phyloP scores from a whole-genome alignment of 2,329 filamentous ascomycete species.

The Byssochlamys sp. region DNA sequence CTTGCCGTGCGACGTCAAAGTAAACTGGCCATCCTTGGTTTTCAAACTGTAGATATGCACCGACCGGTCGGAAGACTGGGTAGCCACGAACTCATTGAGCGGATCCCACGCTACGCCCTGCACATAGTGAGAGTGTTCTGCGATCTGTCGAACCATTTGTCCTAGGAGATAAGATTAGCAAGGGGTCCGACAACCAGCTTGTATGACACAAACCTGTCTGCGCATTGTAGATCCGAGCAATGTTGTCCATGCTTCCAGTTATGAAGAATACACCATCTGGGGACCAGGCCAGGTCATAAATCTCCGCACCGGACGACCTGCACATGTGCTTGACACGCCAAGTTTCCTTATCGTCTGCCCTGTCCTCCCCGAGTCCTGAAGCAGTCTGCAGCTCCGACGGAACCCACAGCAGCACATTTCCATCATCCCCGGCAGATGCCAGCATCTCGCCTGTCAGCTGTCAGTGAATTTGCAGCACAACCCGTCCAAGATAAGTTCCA shows the following conservation, averaged over 20 bases:
- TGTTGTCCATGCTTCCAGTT: constrained; percentile 98
- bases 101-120: constrained; percentile 98
- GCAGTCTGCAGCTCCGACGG: constrained; percentile 66
- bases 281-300: constrained; percentile 97
- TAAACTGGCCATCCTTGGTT: constrained; percentile 92
- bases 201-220: constrained; percentile 58
- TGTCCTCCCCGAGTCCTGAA: constrained; percentile 67
- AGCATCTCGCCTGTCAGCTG: constrained; percentile 66
- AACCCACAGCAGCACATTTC: constrained; percentile 93
- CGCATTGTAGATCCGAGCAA: constrained; percentile 92
- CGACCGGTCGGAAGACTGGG: constrained; percentile 93
- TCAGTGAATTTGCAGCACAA: constrained; percentile 14
- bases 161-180: constrained; percentile 32
- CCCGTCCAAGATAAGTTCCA: background rate
- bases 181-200: background rate
- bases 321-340: constrained; percentile 98
- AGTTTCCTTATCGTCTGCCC: constrained; percentile 84
- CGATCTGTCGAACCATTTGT: constrained; percentile 76
- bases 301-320: constrained; percentile 84
- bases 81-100: constrained; percentile 93
- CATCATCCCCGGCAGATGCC: constrained; percentile 91
- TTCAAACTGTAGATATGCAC: constrained; percentile 95
- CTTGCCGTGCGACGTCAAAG: constrained; percentile 66
- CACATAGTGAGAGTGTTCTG: constrained; percentile 95
- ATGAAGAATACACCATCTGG: constrained; percentile 96